A percentile compares a stretch with the other conserved stretches of the same genome.
Conservation (phyloP, 805 yeast genomes). For the Suhomyces kilbournensis region DNA sequence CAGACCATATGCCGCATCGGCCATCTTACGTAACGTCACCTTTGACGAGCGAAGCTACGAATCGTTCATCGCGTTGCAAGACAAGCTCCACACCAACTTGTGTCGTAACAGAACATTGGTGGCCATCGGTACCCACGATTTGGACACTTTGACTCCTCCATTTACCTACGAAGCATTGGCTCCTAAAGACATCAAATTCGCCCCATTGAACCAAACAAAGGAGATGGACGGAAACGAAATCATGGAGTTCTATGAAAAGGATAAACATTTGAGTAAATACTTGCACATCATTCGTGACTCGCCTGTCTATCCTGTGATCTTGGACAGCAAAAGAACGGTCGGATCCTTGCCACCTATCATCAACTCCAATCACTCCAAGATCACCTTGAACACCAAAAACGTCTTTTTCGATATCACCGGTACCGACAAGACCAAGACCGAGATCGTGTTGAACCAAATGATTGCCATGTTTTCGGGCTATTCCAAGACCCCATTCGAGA, state of each 20-base stretch:
- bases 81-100: conserved; percentile 88
- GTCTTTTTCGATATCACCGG: conserved; percentile 94
- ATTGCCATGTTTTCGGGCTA: conserved; percentile 96
- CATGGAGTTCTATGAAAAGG: conserved; percentile 87
- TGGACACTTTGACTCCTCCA: conserved; percentile 74
- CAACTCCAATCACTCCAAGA: conserved; percentile 88
- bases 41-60: conserved; percentile 86
- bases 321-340: conserved; percentile 71
- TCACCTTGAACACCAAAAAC: conserved; percentile 77
- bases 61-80: conserved; percentile 94
- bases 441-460: conserved; percentile 84
- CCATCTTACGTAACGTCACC: conserved; percentile 79
- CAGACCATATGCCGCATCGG: conserved; percentile 94
- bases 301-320: conserved; percentile 87
- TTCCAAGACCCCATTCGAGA: conserved; percentile 73
- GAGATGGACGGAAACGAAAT: conserved; percentile 72
- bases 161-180: conserved; percentile 83
- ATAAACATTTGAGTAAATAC: conserved; percentile 85
- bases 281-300: conserved; percentile 84
- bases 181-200: conserved; percentile 72
- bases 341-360: conserved; percentile 96
- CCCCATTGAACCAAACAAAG: conserved; percentile 70
- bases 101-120: conserved; percentile 97
- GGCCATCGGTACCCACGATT: conserved; percentile 98
- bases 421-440: conserved; percentile 91